Percentiles rank a stretch among this genome's conserved stretches.
Evolutionary conservation across 2,329 filamentous ascomycete genomes (phyloP).

Genomic region (Colletotrichum incanum): DNA sequence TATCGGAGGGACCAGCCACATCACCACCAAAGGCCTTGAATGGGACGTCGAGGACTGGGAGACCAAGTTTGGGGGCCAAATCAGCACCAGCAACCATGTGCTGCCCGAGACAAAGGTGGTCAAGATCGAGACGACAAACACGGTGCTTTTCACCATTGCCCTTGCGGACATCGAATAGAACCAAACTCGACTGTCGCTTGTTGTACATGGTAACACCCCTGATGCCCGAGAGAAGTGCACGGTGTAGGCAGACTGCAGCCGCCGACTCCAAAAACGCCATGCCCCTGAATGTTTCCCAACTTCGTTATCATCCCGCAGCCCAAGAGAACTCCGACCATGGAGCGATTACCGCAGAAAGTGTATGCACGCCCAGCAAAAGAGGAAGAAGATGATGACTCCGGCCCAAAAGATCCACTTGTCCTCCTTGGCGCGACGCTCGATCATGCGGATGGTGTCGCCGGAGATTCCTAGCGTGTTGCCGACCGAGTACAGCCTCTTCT

Average conservation of each 20-base stretch:
- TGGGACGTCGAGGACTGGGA: slow-evolving; percentile 92
- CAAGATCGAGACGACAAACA: slow-evolving; percentile 73
- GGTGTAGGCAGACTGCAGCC: slow-evolving; percentile 18
- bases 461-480: slow-evolving; percentile 95
- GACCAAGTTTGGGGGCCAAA: slow-evolving; percentile 79
- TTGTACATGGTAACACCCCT: slow-evolving; percentile 20
- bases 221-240: slow-evolving; percentile 15
- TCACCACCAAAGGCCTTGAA: slow-evolving; percentile 85
- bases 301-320: slow-evolving; percentile 4
- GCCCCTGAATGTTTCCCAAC: slow-evolving; percentile 16
- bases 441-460: slow-evolving; percentile 97
- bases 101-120: slow-evolving; percentile 71
- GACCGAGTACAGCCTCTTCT: slow-evolving; percentile 90
- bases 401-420: slow-evolving; percentile 99
- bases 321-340: not conserved
- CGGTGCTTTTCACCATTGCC: slow-evolving; percentile 84
- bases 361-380: slow-evolving; percentile 92
- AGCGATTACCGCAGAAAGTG: slow-evolving; percentile 80
- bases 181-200: slow-evolving; percentile 34
- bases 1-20: slow-evolving; percentile 81
- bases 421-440: slow-evolving; percentile 90
- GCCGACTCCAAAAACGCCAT: slow-evolving; percentile 37
- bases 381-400: slow-evolving; percentile 88
- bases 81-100: slow-evolving; percentile 89
- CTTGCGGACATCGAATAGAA: slow-evolving; percentile 54